Percentiles rank a stretch among this genome's conserved stretches.
phyloP scores from a whole-genome alignment of 148 eudicot genomes.

The Diospyros lotus region DNA sequence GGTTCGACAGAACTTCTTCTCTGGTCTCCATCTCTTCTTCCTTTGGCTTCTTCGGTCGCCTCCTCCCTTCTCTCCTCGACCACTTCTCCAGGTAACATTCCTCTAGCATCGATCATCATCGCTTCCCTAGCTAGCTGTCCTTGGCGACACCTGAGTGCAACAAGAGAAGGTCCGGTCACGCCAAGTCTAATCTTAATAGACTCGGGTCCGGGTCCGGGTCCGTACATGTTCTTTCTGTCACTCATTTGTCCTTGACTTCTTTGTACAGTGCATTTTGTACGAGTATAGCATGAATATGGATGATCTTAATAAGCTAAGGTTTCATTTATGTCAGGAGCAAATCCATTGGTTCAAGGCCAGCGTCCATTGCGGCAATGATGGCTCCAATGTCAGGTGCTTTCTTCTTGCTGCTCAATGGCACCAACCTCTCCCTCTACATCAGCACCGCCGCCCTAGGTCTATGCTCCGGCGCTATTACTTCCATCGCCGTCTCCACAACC shows the following conservation, averaged over 20 bases:
- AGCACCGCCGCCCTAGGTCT: constrained; percentile 67
- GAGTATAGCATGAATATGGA: no score
- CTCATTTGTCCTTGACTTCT: no score
- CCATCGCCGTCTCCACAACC: constrained; percentile 73
- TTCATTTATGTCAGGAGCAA: constrained; percentile 35
- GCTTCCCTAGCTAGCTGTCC: no score
- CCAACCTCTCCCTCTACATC: constrained; percentile 35
- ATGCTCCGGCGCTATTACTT: constrained; percentile 71
- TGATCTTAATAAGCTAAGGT: no score
- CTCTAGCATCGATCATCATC: neutral
- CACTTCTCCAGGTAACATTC: constrained; percentile 46
- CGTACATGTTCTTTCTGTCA: no score
- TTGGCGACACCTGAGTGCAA: no score
- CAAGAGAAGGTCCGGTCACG: no score
- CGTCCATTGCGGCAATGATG: constrained; percentile 52
- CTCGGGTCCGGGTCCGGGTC: no score
- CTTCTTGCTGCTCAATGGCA: constrained; percentile 46
- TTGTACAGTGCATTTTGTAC: no score
- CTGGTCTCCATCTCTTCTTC: constrained; percentile 81
- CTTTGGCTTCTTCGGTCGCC: constrained; percentile 79
- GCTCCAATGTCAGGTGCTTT: constrained; percentile 67
- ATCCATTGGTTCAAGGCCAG: constrained; percentile 51
- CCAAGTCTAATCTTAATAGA: no score
- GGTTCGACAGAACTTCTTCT: constrained; percentile 44
- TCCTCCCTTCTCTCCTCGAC: constrained; percentile 61